phyloP scores from a whole-genome alignment of 2,329 filamentous ascomycete genomes.

The Trichoderma sp. region DNA sequence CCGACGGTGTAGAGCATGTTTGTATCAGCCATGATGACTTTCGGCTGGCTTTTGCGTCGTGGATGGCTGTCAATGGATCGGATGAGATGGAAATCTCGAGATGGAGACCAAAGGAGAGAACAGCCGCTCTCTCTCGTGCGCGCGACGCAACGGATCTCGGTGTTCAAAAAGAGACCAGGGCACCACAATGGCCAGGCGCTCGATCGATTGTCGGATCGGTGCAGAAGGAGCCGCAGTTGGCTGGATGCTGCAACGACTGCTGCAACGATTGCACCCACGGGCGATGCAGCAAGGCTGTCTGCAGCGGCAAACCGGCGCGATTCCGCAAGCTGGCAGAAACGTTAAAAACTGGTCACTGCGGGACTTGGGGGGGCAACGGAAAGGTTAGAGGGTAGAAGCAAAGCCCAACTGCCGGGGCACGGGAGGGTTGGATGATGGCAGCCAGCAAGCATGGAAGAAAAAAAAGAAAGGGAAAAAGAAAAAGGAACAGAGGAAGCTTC shows the following conservation, averaged over 20 bases:
- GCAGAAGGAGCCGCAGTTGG: slow-evolving; percentile 9
- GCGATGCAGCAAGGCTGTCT: slow-evolving; percentile 13
- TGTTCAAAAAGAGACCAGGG: not conserved
- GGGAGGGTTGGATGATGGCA: slow-evolving; percentile 11
- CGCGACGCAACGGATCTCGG: not conserved
- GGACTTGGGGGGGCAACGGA: not conserved
- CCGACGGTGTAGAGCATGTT: slow-evolving; percentile 37
- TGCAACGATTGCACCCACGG: slow-evolving; percentile 13
- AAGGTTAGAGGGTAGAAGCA: not conserved
- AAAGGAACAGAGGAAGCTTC: not conserved
- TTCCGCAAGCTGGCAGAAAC: not conserved
- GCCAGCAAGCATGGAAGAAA: slow-evolving; percentile 18
- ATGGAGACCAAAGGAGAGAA: not conserved
- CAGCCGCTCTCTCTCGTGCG: not conserved
- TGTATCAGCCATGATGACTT: slow-evolving; percentile 32
- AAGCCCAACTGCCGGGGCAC: not conserved
- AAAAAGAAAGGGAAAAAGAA: slow-evolving; percentile 10
- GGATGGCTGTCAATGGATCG: not conserved
- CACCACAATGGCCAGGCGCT: not conserved
- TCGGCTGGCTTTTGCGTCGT: not conserved
- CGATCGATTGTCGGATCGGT: slow-evolving; percentile 12
- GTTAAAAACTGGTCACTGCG: slow-evolving; percentile 19
- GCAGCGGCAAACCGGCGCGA: slow-evolving; percentile 16
- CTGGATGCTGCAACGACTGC: slow-evolving; percentile 1
- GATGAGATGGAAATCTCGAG: not conserved